These are phyloP conservation scores for Backusella psychrophila DNA, from an alignment of 192 early-diverging fungal genomes.

Conservation along the genomic window DNA sequence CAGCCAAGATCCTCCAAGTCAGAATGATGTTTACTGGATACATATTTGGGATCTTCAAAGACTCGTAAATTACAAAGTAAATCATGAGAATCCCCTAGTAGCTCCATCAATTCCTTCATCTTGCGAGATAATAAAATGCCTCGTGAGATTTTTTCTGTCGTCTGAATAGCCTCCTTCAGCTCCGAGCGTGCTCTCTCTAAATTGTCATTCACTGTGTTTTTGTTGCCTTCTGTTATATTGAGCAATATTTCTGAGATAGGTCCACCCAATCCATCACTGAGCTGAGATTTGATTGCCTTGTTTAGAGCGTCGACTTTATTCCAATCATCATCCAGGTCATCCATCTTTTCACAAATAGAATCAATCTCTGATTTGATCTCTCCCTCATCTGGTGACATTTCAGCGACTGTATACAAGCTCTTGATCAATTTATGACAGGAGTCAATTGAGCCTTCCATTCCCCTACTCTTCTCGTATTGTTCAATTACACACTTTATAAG, in stretches of 20 bases:
- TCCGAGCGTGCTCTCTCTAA: not conserved
- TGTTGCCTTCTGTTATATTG: not conserved
- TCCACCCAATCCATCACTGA: not conserved
- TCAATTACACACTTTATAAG: not conserved
- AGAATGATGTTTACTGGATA: not conserved
- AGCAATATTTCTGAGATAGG: not conserved
- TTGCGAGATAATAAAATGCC: slow-evolving; percentile 13
- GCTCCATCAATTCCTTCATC: slow-evolving; percentile 6
- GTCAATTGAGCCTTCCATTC: not conserved
- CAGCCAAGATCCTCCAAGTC: not conserved
- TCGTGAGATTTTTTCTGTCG: not conserved
- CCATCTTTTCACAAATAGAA: not conserved
- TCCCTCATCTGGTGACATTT: not conserved
- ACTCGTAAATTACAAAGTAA: not conserved
- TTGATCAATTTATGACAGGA: not conserved
- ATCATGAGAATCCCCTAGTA: slow-evolving; percentile 14
- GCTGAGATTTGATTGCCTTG: not conserved
- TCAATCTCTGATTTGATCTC: not conserved
- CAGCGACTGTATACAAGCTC: not conserved
- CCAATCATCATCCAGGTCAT: not conserved
- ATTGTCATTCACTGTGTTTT: not conserved
- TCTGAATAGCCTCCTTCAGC: slow-evolving; percentile 19
- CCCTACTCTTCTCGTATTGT: not conserved
- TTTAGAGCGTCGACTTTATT: not conserved
- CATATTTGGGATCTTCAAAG: not conserved